Evolutionary conservation across 805 yeast species (phyloP).

Genomic region (Yamadazyma scolyti): DNA sequence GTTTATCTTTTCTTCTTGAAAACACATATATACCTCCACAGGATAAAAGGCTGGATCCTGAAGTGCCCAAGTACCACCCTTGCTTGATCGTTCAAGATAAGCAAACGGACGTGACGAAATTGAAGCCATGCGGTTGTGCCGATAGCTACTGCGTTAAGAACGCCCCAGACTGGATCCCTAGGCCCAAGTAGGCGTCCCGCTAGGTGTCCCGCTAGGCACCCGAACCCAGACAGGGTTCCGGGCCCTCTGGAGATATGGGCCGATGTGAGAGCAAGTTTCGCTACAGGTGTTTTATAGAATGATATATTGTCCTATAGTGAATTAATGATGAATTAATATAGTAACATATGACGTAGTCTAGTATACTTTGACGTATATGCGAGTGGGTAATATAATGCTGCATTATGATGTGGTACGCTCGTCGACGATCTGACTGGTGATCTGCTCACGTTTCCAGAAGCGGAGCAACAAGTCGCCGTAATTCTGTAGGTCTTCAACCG

Average conservation of each 20-base stretch:
- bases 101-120: slow-evolving; percentile 43
- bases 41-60: slow-evolving; percentile 12
- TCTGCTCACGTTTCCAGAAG: slow-evolving; percentile 76
- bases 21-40: slow-evolving; percentile 47
- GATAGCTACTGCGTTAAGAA: slow-evolving; percentile 37
- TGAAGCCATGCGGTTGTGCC: slow-evolving; percentile 40
- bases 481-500: slow-evolving; percentile 84
- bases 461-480: slow-evolving; percentile 83
- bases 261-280: too few relatives aligned
- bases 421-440: slow-evolving; percentile 36
- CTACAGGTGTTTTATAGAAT: too few relatives aligned
- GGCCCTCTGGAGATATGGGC: too few relatives aligned
- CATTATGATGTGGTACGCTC: not conserved
- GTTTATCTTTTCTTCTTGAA: slow-evolving; percentile 33
- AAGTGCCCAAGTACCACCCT: slow-evolving; percentile 52
- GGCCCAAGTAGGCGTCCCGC: slow-evolving; percentile 18
- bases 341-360: too few relatives aligned
- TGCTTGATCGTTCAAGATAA: slow-evolving; percentile 55
- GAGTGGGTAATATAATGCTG: too few relatives aligned
- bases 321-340: too few relatives aligned
- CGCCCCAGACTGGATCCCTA: slow-evolving; percentile 39
- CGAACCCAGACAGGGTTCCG: too few relatives aligned
- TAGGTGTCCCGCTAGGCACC: too few relatives aligned
- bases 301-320: too few relatives aligned
- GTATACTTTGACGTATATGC: too few relatives aligned